Conservation (phyloP, 2,329 filamentous ascomycete species). For the Fusarium humuli region DNA sequence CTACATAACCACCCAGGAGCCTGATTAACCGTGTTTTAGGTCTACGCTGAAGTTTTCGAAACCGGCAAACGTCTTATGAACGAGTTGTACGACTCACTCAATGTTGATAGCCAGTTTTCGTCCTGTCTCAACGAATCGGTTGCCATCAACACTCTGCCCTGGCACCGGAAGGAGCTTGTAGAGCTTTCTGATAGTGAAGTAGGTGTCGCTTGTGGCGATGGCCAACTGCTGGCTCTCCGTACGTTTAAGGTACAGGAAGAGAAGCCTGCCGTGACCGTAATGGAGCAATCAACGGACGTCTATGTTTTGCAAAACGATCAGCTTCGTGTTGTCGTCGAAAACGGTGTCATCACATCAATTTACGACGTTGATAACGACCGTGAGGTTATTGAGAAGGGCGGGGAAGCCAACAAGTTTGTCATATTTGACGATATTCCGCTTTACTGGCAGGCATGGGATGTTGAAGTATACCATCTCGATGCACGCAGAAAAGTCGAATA, state of each 20-base stretch:
- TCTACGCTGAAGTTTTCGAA: constrained; percentile 86
- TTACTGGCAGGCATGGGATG: constrained; percentile 98
- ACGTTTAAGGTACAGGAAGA: constrained; percentile 59
- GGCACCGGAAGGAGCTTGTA: constrained; percentile 81
- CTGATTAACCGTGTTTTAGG: constrained; percentile 52
- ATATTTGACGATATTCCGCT: constrained; percentile 97
- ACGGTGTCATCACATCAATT: constrained; percentile 85
- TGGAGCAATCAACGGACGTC: constrained; percentile 66
- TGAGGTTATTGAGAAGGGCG: constrained; percentile 79
- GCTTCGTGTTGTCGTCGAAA: constrained; percentile 76
- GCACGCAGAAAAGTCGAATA: constrained; percentile 81
- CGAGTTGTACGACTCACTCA: constrained; percentile 75
- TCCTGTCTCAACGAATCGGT: constrained; percentile 62
- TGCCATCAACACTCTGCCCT: constrained; percentile 87
- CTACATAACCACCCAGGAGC: neutral
- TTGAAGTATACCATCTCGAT: constrained; percentile 94
- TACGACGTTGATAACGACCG: constrained; percentile 79
- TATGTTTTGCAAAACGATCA: constrained; percentile 85
- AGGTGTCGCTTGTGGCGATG: constrained; percentile 68
- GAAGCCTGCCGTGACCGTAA: constrained; percentile 63
- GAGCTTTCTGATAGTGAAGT: constrained; percentile 66
- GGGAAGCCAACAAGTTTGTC: constrained; percentile 90
- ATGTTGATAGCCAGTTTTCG: constrained; percentile 62
- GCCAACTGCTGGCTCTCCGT: constrained; percentile 63
- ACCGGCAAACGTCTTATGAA: constrained; percentile 78